Percentiles rank a stretch among this genome's conserved stretches.
Conservation (phyloP, 2,329 filamentous ascomycete genomes). For the Chrysoporthe deuterocubensis region DNA sequence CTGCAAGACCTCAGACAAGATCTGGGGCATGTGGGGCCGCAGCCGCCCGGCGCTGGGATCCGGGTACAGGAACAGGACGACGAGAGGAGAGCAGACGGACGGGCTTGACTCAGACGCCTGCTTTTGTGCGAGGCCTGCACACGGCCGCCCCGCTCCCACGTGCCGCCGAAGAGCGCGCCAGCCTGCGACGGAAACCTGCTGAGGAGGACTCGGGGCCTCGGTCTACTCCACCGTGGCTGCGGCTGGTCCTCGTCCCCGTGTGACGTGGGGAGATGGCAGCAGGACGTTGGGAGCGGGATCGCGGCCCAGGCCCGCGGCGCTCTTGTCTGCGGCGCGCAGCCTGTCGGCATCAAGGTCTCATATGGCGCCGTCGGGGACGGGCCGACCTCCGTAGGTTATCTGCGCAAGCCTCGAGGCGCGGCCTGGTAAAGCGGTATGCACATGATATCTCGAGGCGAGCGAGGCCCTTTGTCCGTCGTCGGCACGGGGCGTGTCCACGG, state of each 20-base stretch:
- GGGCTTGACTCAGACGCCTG: background rate
- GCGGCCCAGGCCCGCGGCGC: too few species aligned
- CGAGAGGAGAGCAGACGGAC: background rate
- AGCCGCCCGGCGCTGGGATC: background rate
- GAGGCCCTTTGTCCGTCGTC: too few species aligned
- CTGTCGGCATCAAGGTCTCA: too few species aligned
- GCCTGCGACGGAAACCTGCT: too few species aligned
- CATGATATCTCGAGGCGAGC: too few species aligned
- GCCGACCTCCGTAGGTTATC: too few species aligned
- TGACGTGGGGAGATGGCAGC: background rate
- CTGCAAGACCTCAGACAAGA: background rate
- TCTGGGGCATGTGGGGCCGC: conserved; percentile 2
- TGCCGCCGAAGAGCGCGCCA: background rate
- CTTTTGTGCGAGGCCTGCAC: background rate
- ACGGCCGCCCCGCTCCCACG: background rate
- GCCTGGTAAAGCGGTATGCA: too few species aligned
- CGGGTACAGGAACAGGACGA: background rate
- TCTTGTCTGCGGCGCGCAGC: too few species aligned
- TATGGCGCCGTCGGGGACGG: too few species aligned
- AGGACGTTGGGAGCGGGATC: background rate
- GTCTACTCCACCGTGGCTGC: background rate
- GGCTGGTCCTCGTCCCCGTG: background rate
- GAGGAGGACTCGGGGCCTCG: too few species aligned
- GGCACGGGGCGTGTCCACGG: too few species aligned
- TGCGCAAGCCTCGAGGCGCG: too few species aligned